A percentile compares a stretch with the other conserved stretches of the same genome.
These are phyloP conservation scores for Venturia aucupariae DNA, from an alignment of 2,329 filamentous ascomycete genomes.

Conservation along the genomic window DNA sequence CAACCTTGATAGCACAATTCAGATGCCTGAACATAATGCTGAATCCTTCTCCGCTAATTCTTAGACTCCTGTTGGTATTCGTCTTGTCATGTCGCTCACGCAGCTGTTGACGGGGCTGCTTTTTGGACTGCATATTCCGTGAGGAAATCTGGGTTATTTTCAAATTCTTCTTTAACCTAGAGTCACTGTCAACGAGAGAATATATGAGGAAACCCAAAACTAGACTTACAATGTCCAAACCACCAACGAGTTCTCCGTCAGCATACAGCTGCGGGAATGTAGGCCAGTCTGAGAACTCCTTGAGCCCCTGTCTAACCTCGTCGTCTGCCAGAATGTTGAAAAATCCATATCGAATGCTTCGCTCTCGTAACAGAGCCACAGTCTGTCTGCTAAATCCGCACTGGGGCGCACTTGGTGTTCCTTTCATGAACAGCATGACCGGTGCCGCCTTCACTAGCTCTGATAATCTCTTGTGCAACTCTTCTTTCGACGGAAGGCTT, in stretches of 20 bases:
- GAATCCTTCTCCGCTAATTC: background rate
- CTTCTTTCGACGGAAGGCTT: conserved; percentile 56
- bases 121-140: conserved; percentile 51
- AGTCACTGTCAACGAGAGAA: background rate
- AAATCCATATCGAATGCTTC: conserved; percentile 92
- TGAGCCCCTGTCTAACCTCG: conserved; percentile 89
- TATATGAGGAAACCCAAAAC: conserved; percentile 1
- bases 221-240: conserved; percentile 80
- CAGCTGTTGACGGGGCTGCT: conserved; percentile 10
- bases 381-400: conserved; percentile 91
- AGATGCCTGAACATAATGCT: background rate
- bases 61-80: background rate
- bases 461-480: conserved; percentile 67
- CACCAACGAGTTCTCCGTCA: conserved; percentile 80
- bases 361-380: conserved; percentile 76
- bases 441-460: conserved; percentile 91
- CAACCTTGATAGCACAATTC: background rate
- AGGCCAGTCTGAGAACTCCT: conserved; percentile 97
- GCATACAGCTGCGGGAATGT: conserved; percentile 96
- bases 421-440: conserved; percentile 99
- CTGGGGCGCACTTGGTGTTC: conserved; percentile 77
- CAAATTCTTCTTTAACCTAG: conserved; percentile 88
- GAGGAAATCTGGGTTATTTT: conserved; percentile 75
- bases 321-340: conserved; percentile 98
- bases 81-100: background rate